phyloP scores from a whole-genome alignment of 2,329 filamentous ascomycete species.

The Colletotrichum acutatum region DNA sequence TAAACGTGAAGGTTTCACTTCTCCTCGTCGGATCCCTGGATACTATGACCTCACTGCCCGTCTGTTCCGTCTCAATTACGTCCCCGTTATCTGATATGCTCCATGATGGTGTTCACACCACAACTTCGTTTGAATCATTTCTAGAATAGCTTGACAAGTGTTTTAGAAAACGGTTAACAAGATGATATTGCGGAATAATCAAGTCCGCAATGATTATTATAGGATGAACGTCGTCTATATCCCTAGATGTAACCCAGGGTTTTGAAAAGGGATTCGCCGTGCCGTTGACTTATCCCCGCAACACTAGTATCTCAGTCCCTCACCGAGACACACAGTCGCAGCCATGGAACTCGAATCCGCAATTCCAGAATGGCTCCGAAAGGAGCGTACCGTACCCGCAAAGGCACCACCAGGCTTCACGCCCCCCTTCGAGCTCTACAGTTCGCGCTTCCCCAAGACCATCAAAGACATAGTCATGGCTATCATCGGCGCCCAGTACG shows the following conservation, averaged over 20 bases:
- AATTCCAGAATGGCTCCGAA: slow-evolving; percentile 3
- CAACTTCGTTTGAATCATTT: not conserved
- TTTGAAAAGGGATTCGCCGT: not conserved
- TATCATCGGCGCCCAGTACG: slow-evolving; percentile 33
- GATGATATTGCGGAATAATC: not conserved
- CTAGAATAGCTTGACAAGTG: not conserved
- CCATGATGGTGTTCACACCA: not conserved
- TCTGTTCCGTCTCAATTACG: not conserved
- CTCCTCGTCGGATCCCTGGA: not conserved
- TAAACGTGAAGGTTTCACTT: not conserved
- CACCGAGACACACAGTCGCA: not conserved
- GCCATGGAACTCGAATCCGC: slow-evolving; percentile 14
- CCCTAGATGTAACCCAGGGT: not conserved
- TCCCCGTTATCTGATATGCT: not conserved
- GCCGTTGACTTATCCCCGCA: too few relatives aligned
- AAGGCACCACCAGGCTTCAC: slow-evolving; percentile 8
- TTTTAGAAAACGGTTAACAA: not conserved
- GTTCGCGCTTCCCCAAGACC: slow-evolving; percentile 28
- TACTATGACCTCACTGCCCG: not conserved
- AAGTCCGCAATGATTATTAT: not conserved
- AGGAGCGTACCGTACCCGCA: not conserved
- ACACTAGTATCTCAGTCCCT: not conserved
- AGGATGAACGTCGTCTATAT: not conserved
- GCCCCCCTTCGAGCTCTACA: slow-evolving; percentile 30
- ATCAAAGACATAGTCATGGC: slow-evolving; percentile 30